A percentile compares a stretch with the other conserved stretches of the same genome.
Conservation (phyloP, 192 early-diverging fungal genomes). For the Umbelopsis vinacea region DNA sequence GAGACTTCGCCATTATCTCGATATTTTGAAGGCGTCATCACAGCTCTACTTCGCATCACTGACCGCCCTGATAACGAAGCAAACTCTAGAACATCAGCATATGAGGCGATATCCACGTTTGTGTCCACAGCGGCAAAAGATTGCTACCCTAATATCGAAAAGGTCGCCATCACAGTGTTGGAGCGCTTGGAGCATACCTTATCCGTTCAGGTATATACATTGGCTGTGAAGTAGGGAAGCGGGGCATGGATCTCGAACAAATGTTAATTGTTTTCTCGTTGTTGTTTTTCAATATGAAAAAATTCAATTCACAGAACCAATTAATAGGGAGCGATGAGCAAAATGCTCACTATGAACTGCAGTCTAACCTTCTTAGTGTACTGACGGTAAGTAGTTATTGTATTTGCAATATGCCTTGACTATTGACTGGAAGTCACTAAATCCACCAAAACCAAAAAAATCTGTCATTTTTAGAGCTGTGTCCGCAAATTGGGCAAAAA, state of each 20-base stretch:
- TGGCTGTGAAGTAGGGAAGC: not conserved
- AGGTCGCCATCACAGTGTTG: conserved; percentile 76
- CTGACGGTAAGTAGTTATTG: conserved; percentile 64
- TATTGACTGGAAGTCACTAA: too few species aligned
- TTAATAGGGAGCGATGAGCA: conserved; percentile 86
- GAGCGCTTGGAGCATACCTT: conserved; percentile 82
- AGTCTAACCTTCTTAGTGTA: conserved; percentile 93
- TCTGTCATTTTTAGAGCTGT: conserved; percentile 51
- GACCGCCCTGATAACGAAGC: conserved; percentile 73
- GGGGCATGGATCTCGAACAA: not conserved
- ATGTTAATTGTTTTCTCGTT: conserved; percentile 16
- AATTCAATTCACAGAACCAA: conserved; percentile 57
- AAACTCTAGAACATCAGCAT: conserved; percentile 89
- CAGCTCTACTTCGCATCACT: conserved; percentile 75
- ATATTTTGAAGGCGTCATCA: conserved; percentile 86
- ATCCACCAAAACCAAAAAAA: too few species aligned
- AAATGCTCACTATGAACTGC: conserved; percentile 79
- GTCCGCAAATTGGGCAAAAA: conserved; percentile 80
- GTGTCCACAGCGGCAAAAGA: conserved; percentile 76
- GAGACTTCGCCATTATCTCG: conserved; percentile 74
- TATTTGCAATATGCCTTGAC: not conserved
- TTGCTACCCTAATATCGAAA: conserved; percentile 74
- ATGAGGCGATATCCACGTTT: conserved; percentile 91
- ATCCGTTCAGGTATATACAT: conserved; percentile 3
- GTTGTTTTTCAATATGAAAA: not conserved